A percentile compares a stretch with the other conserved stretches of the same genome.
Evolutionary conservation across 768 basidiomycete genomes (phyloP).

Genomic region (Serendipita sp.): DNA sequence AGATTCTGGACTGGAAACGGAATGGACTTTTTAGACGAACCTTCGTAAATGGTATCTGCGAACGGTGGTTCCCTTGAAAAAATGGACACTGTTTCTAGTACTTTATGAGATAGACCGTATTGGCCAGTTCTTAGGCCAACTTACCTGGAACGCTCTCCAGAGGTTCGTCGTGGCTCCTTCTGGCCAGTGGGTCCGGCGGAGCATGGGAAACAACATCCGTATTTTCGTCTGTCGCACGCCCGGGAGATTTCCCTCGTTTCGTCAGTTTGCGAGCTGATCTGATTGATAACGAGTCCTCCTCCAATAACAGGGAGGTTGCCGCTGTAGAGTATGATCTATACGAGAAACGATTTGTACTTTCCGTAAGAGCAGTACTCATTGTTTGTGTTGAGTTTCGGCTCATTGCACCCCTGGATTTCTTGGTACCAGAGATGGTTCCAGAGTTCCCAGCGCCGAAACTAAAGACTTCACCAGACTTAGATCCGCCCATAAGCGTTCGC

Average conservation of each 20-base stretch:
- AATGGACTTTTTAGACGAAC: slow-evolving; percentile 20
- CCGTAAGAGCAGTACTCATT: slow-evolving; percentile 42
- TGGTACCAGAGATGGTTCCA: slow-evolving; percentile 15
- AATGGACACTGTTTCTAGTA: not conserved
- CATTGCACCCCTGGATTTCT: slow-evolving; percentile 48
- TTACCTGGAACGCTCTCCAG: not conserved
- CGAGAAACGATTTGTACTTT: slow-evolving; percentile 56
- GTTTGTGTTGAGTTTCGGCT: slow-evolving; percentile 67
- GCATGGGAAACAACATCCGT: slow-evolving; percentile 16
- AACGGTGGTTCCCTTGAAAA: slow-evolving; percentile 10
- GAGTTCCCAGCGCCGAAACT: slow-evolving; percentile 43
- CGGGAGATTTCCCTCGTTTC: slow-evolving; percentile 21
- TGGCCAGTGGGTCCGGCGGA: not conserved
- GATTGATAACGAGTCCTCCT: slow-evolving; percentile 40
- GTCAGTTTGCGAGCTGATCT: slow-evolving; percentile 30
- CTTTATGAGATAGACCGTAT: not conserved
- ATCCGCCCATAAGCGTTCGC: slow-evolving; percentile 67
- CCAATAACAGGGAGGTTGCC: slow-evolving; percentile 33
- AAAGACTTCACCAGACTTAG: slow-evolving; percentile 49
- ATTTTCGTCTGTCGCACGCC: slow-evolving; percentile 24
- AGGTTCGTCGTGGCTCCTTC: not conserved
- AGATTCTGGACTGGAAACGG: not conserved
- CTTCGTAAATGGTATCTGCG: slow-evolving; percentile 67
- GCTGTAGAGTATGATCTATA: slow-evolving; percentile 53
- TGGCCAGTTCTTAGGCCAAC: not conserved